These are phyloP conservation scores for Evernia prunastri DNA, from an alignment of 495 filamentous ascomycete species.

Conservation along the genomic window DNA sequence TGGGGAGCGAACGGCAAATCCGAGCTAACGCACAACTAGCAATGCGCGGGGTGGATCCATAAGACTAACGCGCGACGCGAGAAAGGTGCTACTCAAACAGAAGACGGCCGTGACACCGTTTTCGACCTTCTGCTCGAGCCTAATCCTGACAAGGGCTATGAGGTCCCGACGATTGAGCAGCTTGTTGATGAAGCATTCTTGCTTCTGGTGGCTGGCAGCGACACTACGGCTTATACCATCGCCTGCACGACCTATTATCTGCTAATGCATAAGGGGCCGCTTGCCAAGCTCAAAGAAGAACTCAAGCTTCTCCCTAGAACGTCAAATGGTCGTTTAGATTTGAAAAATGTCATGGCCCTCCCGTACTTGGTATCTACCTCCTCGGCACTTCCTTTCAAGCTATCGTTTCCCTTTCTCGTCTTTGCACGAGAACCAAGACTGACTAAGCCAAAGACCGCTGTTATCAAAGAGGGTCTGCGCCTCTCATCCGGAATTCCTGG, in stretches of 20 bases:
- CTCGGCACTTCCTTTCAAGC: not conserved
- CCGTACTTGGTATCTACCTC: conserved; percentile 32
- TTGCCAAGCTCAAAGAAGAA: conserved; percentile 29
- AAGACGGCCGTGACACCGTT: conserved; percentile 17
- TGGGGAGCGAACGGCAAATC: too few relatives aligned
- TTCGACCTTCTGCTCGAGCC: conserved; percentile 27
- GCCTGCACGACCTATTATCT: conserved; percentile 30
- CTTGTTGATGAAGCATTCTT: conserved; percentile 28
- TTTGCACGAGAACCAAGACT: too few relatives aligned
- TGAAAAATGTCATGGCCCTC: conserved; percentile 23
- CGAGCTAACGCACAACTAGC: too few relatives aligned
- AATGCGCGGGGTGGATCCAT: conserved; percentile 8
- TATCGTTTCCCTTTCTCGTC: too few relatives aligned
- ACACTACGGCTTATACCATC: conserved; percentile 32
- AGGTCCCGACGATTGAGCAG: conserved; percentile 16
- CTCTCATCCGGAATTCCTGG: conserved; percentile 29
- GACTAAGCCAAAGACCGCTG: conserved; percentile 26
- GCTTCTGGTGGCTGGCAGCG: conserved; percentile 30
- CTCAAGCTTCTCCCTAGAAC: conserved; percentile 29
- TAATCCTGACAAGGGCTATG: conserved; percentile 18
- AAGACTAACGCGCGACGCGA: not conserved
- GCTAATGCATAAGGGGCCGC: conserved; percentile 21
- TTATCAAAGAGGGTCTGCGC: conserved; percentile 43
- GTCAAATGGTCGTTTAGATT: conserved; percentile 16
- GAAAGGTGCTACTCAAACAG: not conserved